phyloP scores from a whole-genome alignment of 495 filamentous ascomycete genomes.

The Polyplosphaeria fusca region DNA sequence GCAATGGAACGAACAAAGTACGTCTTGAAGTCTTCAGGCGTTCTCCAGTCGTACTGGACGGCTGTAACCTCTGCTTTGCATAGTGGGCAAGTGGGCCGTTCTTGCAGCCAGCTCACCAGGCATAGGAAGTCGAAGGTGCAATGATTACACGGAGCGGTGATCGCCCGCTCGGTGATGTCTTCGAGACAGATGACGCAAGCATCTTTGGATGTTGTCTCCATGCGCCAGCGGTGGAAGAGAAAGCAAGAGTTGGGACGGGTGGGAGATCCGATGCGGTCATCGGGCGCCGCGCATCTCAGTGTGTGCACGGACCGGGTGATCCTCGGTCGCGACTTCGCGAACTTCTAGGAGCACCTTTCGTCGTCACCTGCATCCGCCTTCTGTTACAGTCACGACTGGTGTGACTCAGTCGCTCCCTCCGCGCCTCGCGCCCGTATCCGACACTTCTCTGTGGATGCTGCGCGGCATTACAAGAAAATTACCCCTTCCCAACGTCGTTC shows the following conservation, averaged over 20 bases:
- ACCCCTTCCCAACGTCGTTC: background rate
- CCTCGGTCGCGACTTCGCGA: background rate
- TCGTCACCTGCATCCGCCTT: too few relatives aligned
- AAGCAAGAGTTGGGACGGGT: too few relatives aligned
- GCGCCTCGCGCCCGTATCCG: background rate
- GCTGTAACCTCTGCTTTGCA: constrained; percentile 64
- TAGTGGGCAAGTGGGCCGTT: constrained; percentile 70
- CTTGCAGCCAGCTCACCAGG: constrained; percentile 76
- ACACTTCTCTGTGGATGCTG: constrained; percentile 6
- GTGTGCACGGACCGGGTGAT: background rate
- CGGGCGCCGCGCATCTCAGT: background rate
- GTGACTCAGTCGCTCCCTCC: background rate
- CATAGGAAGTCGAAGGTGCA: constrained; percentile 80
- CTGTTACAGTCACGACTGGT: too few relatives aligned
- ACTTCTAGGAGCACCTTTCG: too few relatives aligned
- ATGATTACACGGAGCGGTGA: constrained; percentile 74
- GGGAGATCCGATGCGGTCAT: too few relatives aligned
- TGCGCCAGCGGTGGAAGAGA: constrained; percentile 9
- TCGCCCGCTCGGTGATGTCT: constrained; percentile 64
- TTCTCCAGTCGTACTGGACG: constrained; percentile 64
- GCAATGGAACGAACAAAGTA: constrained; percentile 43
- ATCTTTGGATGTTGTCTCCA: constrained; percentile 28
- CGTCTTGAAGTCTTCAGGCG: constrained; percentile 53
- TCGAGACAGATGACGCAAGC: constrained; percentile 73
- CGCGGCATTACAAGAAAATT: background rate